Evolutionary conservation across 2,329 filamentous ascomycete genomes (phyloP), one percentile per base, ranked within the genome.

Genomic region (Botrytis medusae): DNA sequence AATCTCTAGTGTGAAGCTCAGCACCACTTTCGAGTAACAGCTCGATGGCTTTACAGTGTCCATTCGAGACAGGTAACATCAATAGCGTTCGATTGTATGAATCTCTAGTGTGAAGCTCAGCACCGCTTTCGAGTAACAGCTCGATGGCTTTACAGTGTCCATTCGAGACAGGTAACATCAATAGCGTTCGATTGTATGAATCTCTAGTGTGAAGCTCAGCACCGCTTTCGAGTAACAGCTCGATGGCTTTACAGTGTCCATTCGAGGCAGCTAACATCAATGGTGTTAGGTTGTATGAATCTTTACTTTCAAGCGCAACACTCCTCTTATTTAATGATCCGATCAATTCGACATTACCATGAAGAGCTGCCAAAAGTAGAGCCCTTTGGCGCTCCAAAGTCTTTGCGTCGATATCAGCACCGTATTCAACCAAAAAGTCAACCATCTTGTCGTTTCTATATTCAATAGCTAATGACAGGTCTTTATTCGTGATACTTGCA

Each of bases 331-430:
- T 54, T 5, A 29, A 29, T 54, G 5, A 12, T 6, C 14, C 0
- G 12, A 3, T 8, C 0, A 8, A 7, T 16, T 16, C 7, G 25
- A 54, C 5, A 2, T 54, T 29, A 8, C 12, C n/a, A 29, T 16
- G 25, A 5, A 3, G 0, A 54, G 25, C n/a, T 3, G 12, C 25
- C 14, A 8, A 54, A 12, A 5, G 6, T 18, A 54, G n/a, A 29
- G 10, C 4, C 2, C 0, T 46, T 64, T 29, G 2, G 4, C 1
- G 22, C 4, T 32, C 2, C 5, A 2, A 20, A 32, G 2, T 7
- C 4, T 32, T 16, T 32, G 7, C 10, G n/a, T 2, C 16, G 4
- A 32, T 18, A 22, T 48, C 46, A 48, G 2, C 1, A 34, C 22
- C 1, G 22, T 54, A 0, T 10, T 20, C 29, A 20, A 60, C 18